Evolutionary conservation across 257 asterid species (phyloP), one percentile per base, ranked within the genome.

Genomic region (Avicennia marina): DNA sequence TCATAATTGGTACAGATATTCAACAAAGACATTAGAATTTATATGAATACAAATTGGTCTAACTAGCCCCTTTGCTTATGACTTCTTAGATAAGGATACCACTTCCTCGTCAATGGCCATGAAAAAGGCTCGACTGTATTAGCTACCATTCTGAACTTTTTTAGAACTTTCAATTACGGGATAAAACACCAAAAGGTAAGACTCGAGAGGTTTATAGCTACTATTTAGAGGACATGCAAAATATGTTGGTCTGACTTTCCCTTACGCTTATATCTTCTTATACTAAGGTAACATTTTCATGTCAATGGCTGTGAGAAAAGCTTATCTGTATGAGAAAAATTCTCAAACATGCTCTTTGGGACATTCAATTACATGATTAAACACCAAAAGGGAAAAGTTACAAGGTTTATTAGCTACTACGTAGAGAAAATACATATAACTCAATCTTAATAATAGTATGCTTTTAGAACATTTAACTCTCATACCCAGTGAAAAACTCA

Each of bases 401-500:
- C 17, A 31, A 47, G 36, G 61, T 39, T n/a, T 65, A 25, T 18
- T n/a, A 53, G 25, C 33, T 17, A 29, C 56, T 10, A 26, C 21
- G 10, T n/a, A 9, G 56, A 56, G 39, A 48, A 31, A 39, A 41
- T 62, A 43, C 51, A 59, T 21, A 62, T 13, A 64, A 58, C 48
- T 54, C 34, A 64, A 38, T 11, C 4, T 17, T 18, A 43, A 20
- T 59, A 63, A 25, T 15, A 9, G 34, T 36, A 54, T 19, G 55
- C 63, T 16, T 10, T 44, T 19, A 21, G 53, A 39, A 50, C n/a
- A 64, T 55, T 60, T 55, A 34, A 40, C 25, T 41, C 63, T 56
- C 84, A 54, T 88, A 93, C 98, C 98, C 98, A 42, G 97, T 95
- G 33, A 93, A 93, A 70, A 89, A 93, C 77, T 93, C 98, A 22